Percentiles rank a stretch among this genome's conserved stretches.
These are phyloP conservation scores for Flaveria ramosissima DNA, from an alignment of 129 eudicot genomes.

Conservation along the genomic window DNA sequence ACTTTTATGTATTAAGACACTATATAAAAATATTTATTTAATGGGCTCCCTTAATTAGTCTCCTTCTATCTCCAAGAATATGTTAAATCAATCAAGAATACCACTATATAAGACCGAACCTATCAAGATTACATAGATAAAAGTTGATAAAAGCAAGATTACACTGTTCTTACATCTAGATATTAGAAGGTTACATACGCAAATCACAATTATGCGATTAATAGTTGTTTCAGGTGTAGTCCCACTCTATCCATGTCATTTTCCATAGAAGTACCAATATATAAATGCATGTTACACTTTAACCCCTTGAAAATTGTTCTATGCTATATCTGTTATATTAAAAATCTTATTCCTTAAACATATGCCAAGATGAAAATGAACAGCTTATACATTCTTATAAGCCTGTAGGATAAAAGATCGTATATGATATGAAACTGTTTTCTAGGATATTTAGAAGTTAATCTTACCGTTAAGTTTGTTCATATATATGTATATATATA, in stretches of 20 bases:
- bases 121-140: background rate
- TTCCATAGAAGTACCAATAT: constrained; percentile 13
- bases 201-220: background rate
- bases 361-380: background rate
- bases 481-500: no score
- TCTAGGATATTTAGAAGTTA: background rate
- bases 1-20: no score
- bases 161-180: no score
- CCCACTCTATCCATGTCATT: constrained; percentile 23
- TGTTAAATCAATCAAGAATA: no score
- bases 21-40: no score
- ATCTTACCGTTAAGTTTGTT: background rate
- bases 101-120: background rate
- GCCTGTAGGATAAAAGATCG: background rate
- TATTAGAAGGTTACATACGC: no score
- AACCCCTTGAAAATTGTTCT: background rate
- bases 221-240: constrained; percentile 4
- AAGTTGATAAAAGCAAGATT: background rate
- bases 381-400: background rate
- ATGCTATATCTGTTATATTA: background rate
- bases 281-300: constrained; percentile 6
- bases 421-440: background rate
- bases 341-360: background rate
- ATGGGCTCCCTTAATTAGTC: no score
- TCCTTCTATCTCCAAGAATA: no score